These are phyloP conservation scores for Acanthamoeba polyphaga DNA, from an alignment of 208 protist genomes.

Conservation along the genomic window DNA sequence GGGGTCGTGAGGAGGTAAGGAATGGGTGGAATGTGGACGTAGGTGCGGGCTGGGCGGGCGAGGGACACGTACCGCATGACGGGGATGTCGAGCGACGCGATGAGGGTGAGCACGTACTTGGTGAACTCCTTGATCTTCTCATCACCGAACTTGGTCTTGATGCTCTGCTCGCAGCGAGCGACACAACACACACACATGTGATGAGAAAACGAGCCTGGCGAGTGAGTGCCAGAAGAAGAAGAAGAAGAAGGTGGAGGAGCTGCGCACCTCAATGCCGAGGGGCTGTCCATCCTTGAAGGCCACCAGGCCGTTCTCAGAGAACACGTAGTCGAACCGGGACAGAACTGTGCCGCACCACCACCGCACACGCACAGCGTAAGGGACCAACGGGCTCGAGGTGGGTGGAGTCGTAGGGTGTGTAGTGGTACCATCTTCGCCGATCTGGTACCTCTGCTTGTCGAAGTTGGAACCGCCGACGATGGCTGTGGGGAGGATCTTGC, in stretches of 20 bases:
- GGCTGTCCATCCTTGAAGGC: slow-evolving; percentile 92
- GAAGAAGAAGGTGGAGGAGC: not conserved
- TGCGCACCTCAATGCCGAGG: slow-evolving; percentile 88
- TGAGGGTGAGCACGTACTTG: slow-evolving; percentile 95
- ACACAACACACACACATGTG: too few species aligned
- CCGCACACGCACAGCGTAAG: not conserved
- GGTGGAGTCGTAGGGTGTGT: not conserved
- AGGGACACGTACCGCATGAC: slow-evolving; percentile 95
- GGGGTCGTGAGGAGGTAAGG: not conserved
- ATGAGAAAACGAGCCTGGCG: too few species aligned
- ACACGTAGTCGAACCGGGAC: slow-evolving; percentile 97
- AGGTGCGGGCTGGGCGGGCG: too few species aligned
- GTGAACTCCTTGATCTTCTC: slow-evolving; percentile 96
- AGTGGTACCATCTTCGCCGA: slow-evolving; percentile 91
- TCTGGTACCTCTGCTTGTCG: slow-evolving; percentile 98
- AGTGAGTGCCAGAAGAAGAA: too few species aligned
- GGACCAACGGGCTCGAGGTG: not conserved
- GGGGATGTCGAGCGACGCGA: slow-evolving; percentile 98
- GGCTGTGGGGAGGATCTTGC: slow-evolving; percentile 94
- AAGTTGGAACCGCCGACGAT: slow-evolving; percentile 99
- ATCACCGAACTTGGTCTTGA: slow-evolving; percentile 95
- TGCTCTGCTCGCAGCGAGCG: too few species aligned
- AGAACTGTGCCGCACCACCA: slow-evolving; percentile 82
- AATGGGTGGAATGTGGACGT: too few species aligned
- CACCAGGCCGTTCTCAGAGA: slow-evolving; percentile 99